Conservation (phyloP, 176 grass and related monocot species). For the Pharus latifolius region DNA sequence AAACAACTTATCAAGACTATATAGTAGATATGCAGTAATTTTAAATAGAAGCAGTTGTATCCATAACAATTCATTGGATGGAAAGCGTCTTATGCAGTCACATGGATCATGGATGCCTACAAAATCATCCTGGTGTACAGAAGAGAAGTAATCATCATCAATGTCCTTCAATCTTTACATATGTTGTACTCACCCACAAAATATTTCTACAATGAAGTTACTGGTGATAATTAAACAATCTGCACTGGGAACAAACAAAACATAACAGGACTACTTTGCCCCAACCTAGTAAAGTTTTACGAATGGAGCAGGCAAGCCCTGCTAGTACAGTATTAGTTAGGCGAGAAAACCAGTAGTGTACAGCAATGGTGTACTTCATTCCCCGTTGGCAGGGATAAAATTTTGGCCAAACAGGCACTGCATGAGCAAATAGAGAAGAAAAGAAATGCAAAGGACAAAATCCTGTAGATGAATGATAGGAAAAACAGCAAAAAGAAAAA, state of each 20-base stretch:
- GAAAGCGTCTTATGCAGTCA: background rate
- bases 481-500: constrained; percentile 15
- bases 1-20: background rate
- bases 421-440: constrained; percentile 8
- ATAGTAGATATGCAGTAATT: background rate
- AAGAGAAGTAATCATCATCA: background rate
- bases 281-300: background rate
- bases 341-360: background rate
- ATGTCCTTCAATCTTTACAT: background rate
- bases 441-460: constrained; percentile 6
- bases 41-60: background rate
- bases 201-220: background rate
- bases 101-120: background rate
- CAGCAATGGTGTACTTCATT: background rate
- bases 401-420: constrained; percentile 5
- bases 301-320: background rate
- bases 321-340: constrained; percentile 2
- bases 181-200: background rate
- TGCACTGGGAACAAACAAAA: background rate
- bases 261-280: background rate
- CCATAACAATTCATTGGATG: background rate
- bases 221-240: constrained; percentile 11
- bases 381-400: background rate
- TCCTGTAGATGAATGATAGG: background rate
- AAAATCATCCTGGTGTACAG: background rate